These are phyloP conservation scores for Mrakiaceae sp. DNA, from an alignment of 1,284 basidiomycete species.

Conservation along the genomic window DNA sequence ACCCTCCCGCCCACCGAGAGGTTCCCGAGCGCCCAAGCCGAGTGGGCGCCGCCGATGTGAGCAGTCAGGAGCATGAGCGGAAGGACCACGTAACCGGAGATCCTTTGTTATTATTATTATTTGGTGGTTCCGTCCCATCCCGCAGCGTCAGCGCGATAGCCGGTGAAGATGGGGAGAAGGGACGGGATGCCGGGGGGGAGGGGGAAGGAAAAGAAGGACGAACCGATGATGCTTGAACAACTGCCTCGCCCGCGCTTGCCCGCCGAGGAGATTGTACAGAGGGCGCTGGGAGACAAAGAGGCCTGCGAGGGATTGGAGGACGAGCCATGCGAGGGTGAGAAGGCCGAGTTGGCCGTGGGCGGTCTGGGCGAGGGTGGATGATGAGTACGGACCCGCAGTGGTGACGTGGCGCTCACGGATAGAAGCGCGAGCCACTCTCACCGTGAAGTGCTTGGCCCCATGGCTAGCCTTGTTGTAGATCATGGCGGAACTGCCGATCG, in stretches of 20 bases:
- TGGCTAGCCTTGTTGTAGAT: slow-evolving; percentile 32
- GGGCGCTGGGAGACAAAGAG: slow-evolving; percentile 23
- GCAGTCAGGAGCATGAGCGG: slow-evolving; percentile 27
- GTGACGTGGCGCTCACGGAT: not conserved
- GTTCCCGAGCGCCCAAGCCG: slow-evolving; percentile 7
- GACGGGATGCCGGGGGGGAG: too few relatives aligned
- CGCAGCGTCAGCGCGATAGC: too few relatives aligned
- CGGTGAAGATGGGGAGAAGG: too few relatives aligned
- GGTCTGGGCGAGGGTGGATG: not conserved
- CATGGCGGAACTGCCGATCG: slow-evolving; percentile 30
- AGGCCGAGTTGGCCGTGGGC: not conserved
- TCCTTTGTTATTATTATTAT: slow-evolving; percentile 17
- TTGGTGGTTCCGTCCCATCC: slow-evolving; percentile 18
- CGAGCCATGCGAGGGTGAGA: slow-evolving; percentile 4
- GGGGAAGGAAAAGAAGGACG: too few relatives aligned
- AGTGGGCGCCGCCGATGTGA: slow-evolving; percentile 25
- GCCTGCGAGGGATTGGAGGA: slow-evolving; percentile 28
- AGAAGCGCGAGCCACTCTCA: not conserved
- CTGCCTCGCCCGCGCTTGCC: slow-evolving; percentile 25
- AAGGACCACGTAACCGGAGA: slow-evolving; percentile 31
- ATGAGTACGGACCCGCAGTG: not conserved
- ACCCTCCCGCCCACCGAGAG: not conserved
- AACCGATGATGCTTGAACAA: slow-evolving; percentile 34
- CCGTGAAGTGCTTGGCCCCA: slow-evolving; percentile 29
- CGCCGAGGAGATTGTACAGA: slow-evolving; percentile 24